Percentiles rank a stretch among this genome's conserved stretches.
These are phyloP conservation scores for Metschnikowia bowlesiae DNA, from an alignment of 805 yeast species.

Conservation along the genomic window DNA sequence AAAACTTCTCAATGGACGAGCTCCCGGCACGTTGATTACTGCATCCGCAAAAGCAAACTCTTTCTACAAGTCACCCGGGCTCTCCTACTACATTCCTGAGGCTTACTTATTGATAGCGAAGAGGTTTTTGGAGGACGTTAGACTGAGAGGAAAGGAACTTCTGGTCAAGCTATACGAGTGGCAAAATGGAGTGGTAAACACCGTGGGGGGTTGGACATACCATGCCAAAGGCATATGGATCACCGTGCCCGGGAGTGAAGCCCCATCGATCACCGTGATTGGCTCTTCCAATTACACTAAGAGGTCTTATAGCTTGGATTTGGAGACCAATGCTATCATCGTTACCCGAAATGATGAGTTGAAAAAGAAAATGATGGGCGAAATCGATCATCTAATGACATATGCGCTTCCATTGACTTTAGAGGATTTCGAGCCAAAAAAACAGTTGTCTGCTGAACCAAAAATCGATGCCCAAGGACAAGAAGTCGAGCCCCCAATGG, in stretches of 20 bases:
- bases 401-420: slow-evolving; percentile 51
- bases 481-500: slow-evolving; percentile 20
- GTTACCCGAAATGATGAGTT: slow-evolving; percentile 64
- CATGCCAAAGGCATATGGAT: slow-evolving; percentile 97
- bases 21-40: slow-evolving; percentile 70
- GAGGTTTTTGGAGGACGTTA: slow-evolving; percentile 55
- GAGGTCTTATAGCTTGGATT: slow-evolving; percentile 80
- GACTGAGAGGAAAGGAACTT: slow-evolving; percentile 34
- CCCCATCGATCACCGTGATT: slow-evolving; percentile 72
- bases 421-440: slow-evolving; percentile 51
- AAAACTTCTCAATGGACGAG: slow-evolving; percentile 52
- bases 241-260: slow-evolving; percentile 47
- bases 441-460: slow-evolving; percentile 10
- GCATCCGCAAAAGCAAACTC: slow-evolving; percentile 93
- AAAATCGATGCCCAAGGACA: slow-evolving; percentile 16
- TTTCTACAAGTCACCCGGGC: slow-evolving; percentile 78
- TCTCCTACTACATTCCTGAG: slow-evolving; percentile 76
- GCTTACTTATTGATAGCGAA: slow-evolving; percentile 79
- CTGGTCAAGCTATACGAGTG: slow-evolving; percentile 69
- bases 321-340: slow-evolving; percentile 82
- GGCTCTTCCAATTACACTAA: slow-evolving; percentile 94
- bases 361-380: slow-evolving; percentile 53
- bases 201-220: slow-evolving; percentile 89
- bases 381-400: slow-evolving; percentile 55
- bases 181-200: slow-evolving; percentile 80